Percentiles rank a stretch among this genome's conserved stretches.
Evolutionary conservation across 2,329 filamentous ascomycete genomes (phyloP).

Genomic region (Dothistroma septosporum): DNA sequence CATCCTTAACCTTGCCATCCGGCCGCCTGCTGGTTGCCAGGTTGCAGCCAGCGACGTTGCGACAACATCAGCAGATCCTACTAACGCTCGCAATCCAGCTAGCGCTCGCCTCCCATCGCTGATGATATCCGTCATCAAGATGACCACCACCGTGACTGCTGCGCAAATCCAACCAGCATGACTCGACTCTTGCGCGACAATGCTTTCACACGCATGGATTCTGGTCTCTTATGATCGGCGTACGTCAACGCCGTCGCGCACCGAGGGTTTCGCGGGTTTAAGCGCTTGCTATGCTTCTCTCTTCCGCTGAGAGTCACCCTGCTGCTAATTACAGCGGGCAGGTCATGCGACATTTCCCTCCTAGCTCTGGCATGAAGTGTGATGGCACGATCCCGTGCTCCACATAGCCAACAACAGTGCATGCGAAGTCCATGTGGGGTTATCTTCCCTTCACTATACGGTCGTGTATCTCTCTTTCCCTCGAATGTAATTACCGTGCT

Average conservation of each 20-base stretch:
- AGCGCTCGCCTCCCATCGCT: not conserved
- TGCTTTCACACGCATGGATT: not conserved
- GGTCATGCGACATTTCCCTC: not conserved
- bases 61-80: not conserved
- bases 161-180: not conserved
- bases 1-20: not conserved
- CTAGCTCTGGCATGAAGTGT: not conserved
- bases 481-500: not conserved
- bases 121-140: not conserved
- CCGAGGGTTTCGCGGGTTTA: not conserved
- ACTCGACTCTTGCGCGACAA: not conserved
- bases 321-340: not conserved
- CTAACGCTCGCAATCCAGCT: not conserved
- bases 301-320: not conserved
- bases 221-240: not conserved
- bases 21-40: not conserved
- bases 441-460: not conserved
- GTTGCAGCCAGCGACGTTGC: not conserved
- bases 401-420: not conserved
- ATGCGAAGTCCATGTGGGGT: not conserved
- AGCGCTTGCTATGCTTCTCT: not conserved
- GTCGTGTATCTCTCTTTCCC: not conserved
- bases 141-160: not conserved
- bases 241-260: not conserved
- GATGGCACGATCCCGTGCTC: not conserved